Evolutionary conservation across 768 basidiomycete genomes (phyloP), one percentile per base, ranked within the genome.

Genomic region (Pleurotus djamor): DNA sequence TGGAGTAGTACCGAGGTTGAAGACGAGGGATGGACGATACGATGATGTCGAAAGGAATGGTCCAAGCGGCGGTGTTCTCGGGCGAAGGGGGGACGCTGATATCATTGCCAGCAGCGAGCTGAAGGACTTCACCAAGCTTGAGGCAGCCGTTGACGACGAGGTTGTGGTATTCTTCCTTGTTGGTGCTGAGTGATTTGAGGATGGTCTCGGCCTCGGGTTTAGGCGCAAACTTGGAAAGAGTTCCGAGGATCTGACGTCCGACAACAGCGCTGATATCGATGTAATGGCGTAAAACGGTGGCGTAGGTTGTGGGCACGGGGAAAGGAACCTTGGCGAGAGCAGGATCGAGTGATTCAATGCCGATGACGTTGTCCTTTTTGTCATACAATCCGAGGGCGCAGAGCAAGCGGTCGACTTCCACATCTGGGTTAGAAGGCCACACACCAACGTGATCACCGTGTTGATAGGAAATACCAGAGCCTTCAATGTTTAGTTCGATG

Each of bases 271-370:
- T 94, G 70, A 98, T 94, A 69, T 99, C 96, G 71, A 98, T 88
- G 73, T 99, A 99, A 77, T 98, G 92, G 38, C 95, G 88, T 62
- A 99, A 86, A 63, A 98, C 94, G 50, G 94, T 90, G 60, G 81
- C 84, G 67, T 97, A 98, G 6, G 96, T 98, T 1, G 96, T 95
- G 1, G 96, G 96, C 16, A 95, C 91, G 10, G 97, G 96, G 88
- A 98, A 99, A 14, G 96, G 96, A 59, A 98, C 96, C 74, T 98
- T 98, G 59, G 96, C 96, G 34, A 99, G 82, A 13, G 96, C 94
- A 16, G 97, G 96, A 68, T 99, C 96, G 60, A 98, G 86, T n/a
- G 94, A 96, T 69, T 95, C 94, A 60, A 99, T 94, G 63, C 88
- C 85, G 66, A 99, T 93, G 50, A 94, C 85, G 41, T 82, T 80